phyloP scores from a whole-genome alignment of 1,284 basidiomycete species.

The Hemileia vastatrix region DNA sequence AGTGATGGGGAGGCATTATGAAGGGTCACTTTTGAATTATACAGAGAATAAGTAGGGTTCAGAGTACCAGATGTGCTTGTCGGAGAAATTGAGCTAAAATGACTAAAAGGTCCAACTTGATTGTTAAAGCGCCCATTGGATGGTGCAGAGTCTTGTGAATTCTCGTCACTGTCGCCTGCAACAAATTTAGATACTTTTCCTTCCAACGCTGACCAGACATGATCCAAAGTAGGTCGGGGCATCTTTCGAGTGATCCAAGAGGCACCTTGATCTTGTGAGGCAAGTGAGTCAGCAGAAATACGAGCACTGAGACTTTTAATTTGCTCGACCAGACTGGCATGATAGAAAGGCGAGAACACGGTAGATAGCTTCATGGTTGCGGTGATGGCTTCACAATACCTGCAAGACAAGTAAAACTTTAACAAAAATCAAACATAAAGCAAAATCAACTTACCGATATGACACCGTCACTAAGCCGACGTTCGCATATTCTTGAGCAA shows the following conservation, averaged over 20 bases:
- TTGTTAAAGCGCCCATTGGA: conserved; percentile 32
- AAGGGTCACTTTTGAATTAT: too few species aligned
- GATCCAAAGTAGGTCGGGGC: conserved; percentile 75
- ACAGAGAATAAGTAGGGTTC: too few species aligned
- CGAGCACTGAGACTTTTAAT: conserved; percentile 73
- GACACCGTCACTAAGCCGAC: conserved; percentile 64
- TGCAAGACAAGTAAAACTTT: conserved; percentile 38
- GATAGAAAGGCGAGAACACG: conserved; percentile 61
- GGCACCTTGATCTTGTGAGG: conserved; percentile 54
- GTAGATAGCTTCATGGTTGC: conserved; percentile 52
- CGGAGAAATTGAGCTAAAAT: conserved; percentile 87
- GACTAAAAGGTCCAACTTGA: conserved; percentile 71
- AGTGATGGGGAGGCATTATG: too few species aligned
- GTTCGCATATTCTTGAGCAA: conserved; percentile 47
- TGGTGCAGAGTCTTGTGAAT: conserved; percentile 41
- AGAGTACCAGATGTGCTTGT: conserved; percentile 45
- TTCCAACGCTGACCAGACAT: conserved; percentile 84
- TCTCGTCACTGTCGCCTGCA: conserved; percentile 64
- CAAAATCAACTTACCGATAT: conserved; percentile 54
- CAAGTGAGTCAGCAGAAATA: conserved; percentile 62
- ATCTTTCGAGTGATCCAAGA: conserved; percentile 64
- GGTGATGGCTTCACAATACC: conserved; percentile 88
- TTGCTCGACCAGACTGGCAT: conserved; percentile 60
- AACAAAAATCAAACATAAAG: neutral
- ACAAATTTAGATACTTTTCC: conserved; percentile 93